Percentiles rank a stretch among this genome's conserved stretches.
These are phyloP conservation scores for Entophlyctis helioformis DNA, from an alignment of 192 early-diverging fungal species.

Conservation along the genomic window DNA sequence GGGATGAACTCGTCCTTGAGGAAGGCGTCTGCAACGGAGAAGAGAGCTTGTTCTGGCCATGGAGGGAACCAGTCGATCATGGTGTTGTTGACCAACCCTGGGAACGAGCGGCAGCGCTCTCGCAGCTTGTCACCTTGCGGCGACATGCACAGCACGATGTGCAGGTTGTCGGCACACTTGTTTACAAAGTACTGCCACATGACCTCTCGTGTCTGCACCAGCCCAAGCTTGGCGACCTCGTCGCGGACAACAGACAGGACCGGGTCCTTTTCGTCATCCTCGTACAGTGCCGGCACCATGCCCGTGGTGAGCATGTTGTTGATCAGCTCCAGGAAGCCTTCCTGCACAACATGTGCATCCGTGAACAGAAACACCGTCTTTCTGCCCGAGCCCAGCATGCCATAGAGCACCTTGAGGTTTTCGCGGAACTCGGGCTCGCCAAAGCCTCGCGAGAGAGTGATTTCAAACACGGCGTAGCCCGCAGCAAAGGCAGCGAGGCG, in stretches of 20 bases:
- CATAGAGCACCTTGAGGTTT: conserved; percentile 35
- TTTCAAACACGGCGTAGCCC: conserved; percentile 44
- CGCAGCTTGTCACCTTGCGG: conserved; percentile 50
- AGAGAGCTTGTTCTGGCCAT: conserved; percentile 52
- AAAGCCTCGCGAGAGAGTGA: conserved; percentile 42
- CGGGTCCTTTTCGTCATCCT: conserved; percentile 48
- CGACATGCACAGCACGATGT: conserved; percentile 50
- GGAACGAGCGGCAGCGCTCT: conserved; percentile 45
- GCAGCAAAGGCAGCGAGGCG: conserved; percentile 41
- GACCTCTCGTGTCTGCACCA: conserved; percentile 36
- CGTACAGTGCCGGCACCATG: conserved; percentile 46
- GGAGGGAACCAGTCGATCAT: conserved; percentile 55
- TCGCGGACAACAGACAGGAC: conserved; percentile 32
- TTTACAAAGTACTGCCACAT: conserved; percentile 51
- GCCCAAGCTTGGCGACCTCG: conserved; percentile 35
- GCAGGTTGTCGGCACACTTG: conserved; percentile 46
- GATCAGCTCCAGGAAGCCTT: conserved; percentile 49
- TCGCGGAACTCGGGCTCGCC: conserved; percentile 47
- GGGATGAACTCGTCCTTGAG: conserved; percentile 33
- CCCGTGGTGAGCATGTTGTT: conserved; percentile 56
- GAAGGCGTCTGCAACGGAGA: conserved; percentile 46
- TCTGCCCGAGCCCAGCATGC: conserved; percentile 29
- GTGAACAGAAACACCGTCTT: conserved; percentile 51
- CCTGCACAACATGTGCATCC: conserved; percentile 50
- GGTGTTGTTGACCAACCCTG: conserved; percentile 52